Conservation (phyloP, 257 asterid species). For the Catharanthus roseus region DNA sequence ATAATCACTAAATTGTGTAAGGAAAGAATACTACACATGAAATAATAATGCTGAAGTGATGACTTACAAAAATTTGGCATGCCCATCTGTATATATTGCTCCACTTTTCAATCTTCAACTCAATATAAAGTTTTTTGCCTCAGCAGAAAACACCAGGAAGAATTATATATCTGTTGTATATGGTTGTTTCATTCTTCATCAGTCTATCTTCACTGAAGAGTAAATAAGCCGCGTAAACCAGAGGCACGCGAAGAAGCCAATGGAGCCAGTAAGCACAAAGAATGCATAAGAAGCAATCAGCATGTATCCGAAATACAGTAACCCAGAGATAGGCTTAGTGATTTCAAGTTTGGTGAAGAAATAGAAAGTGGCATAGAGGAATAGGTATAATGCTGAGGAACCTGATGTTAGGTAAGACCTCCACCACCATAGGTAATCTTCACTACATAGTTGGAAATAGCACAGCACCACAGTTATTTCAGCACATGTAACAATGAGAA, state of each 20-base stretch:
- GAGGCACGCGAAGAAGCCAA: slow-evolving; percentile 74
- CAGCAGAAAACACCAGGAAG: not conserved
- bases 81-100: not conserved
- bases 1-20: no score
- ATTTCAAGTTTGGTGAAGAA: slow-evolving; percentile 81
- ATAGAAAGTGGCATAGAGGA: slow-evolving; percentile 71
- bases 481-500: slow-evolving; percentile 69
- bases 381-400: slow-evolving; percentile 63
- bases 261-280: slow-evolving; percentile 66
- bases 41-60: not conserved
- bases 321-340: slow-evolving; percentile 66
- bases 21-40: not conserved
- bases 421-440: slow-evolving; percentile 88
- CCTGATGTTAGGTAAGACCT: slow-evolving; percentile 73
- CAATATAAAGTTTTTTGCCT: no score
- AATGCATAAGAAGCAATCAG: slow-evolving; percentile 62
- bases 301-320: slow-evolving; percentile 77
- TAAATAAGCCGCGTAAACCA: slow-evolving; percentile 76
- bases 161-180: no score
- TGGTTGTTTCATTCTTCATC: slow-evolving; percentile 13
- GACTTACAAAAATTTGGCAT: not conserved
- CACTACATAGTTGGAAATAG: slow-evolving; percentile 81
- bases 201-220: slow-evolving; percentile 83
- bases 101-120: not conserved
- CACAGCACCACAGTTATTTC: slow-evolving; percentile 70